Base-by-base conservation (phyloP, 2,329 filamentous ascomycete species). In the Diaporthe helianthi region DNA sequence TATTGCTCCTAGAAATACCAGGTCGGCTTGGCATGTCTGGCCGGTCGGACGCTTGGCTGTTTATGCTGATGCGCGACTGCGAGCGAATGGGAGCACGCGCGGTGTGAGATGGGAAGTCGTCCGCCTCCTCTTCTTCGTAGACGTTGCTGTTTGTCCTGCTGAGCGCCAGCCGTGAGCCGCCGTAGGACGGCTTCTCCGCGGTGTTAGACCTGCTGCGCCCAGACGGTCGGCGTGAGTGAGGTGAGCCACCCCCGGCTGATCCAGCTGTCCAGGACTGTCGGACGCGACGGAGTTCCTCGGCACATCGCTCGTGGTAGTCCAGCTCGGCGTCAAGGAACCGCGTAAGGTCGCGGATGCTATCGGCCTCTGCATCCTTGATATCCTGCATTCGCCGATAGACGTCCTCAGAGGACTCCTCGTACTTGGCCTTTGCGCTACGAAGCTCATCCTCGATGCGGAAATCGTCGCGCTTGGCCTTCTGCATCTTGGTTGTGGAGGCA, bases 391-490 rank as follows among this genome's bases (percentile, higher is more conserved):
- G 88, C 70, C 95, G 89, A 75, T 91, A 87, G 67, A 98, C 94
- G 76, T 98, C 95, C 77, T 98, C 95, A 77, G 88, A 96, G 19
- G 93, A 91, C 82, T 98, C 96, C 78, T 98, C 96, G 77, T 97
- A 98, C 81, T 98, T 98, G 75, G 93, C 92, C 79, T 97, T 97
- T 79, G 96, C 93, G 33, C 90, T 87, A 68, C 95, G 92, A 66
- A 97, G 87, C 80, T 98, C 95, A 78, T 98, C 95, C 79, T 98
- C 96, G 68, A 96, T 86, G 72, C 93, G 87, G 82, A 96, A 97
- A 78, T 98, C 95, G 76, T 98, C 95, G 76, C 91, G 93, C 83
- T 97, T 97, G 29, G 92, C 90, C 80, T 97, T 98, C 76, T 97
- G 91, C 88, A 97, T 90, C 84, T 97, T 98, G 72, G 89, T 89